Evolutionary conservation across 345 rosid genomes (phyloP), one percentile per base, ranked within the genome.

Genomic region (Lagerstroemia speciosa): DNA sequence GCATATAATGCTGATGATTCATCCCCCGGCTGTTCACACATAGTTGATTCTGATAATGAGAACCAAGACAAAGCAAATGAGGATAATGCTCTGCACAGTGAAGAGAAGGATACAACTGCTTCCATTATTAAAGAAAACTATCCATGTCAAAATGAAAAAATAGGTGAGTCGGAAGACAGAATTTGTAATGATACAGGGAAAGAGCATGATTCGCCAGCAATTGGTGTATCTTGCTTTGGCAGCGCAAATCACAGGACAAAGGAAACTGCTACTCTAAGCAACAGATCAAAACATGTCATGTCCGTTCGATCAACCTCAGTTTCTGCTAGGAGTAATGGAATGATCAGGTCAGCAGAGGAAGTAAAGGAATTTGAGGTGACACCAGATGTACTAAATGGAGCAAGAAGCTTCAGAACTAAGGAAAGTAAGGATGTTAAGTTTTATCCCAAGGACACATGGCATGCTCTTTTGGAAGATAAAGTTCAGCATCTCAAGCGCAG

Each of bases 261-360:
- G 62, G 79, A 76, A 37, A 74, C 73, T 70, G 71, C 77, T 72
- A 71, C 78, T 33, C 74, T 71, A 75, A 73, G 26, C 66, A 93
- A 87, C 70, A 79, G 84, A 76, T 71, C 83, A 74, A 87, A 78
- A 76, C 85, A 74, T 76, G 87, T 86, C 73, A 93, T 82, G 74
- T 89, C 98, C 66, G 94, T 91, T 73, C 82, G 91, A 69, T 86
- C 93, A 62, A 78, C 84, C 46, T 63, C 85, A n/a, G 96, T 88
- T 46, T 67, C 80, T 9, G 64, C 70, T 55, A 74, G 82, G 74
- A 74, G 76, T 78, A 81, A 67, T 77, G 87, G 83, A 73, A 69
- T 67, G 64, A 83, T 70, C 71, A 78, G 67, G 62, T 75, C 71
- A 33, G 57, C 57, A 8, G 69, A 66, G 58, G 85, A 81, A 76